Evolutionary conservation across 768 basidiomycete genomes (phyloP), one percentile per base, ranked within the genome.

Genomic region (Tulasnella sp.): DNA sequence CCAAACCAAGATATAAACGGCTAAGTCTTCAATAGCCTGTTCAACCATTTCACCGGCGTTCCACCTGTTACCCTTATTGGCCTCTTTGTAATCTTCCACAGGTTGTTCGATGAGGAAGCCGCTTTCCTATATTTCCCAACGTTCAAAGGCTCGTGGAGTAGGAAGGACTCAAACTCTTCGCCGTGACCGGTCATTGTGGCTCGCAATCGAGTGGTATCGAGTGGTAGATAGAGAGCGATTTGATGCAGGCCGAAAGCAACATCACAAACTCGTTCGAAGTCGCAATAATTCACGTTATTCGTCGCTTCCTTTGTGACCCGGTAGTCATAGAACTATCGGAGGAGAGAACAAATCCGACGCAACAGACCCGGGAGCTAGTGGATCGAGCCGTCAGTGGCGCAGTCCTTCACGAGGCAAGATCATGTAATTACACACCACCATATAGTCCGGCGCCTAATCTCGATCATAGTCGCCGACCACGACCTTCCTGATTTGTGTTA

Each of bases 141-240:
- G 58, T 70, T 68, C 22, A 69, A 52, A 1, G 67, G 65, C 44
- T 68, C 68, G 29, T 69, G 68, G 3, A 70, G 62, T 2, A 69
- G 34, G 45, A 68, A 66, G 15, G 50, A 41, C 38, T 69, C 68
- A 53, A 69, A 61, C 12, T 68, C 67, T 2, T 59, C 60, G 2
- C 62, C 67, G 8, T 57, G 60, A 12, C 34, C 44, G 3, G 44
- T 44, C 51, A 68, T 62, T 0, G 63, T 53, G 2, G 66, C 67
- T 46, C 65, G 64, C 3, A 70, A 63, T 0, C 68, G 62, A 1
- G 59, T 58, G 5, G 66, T 64, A 19, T 62, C 63, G 17, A 69
- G 60, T 49, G 68, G 69, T 4, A 70, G 57, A 31, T 53, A 64
- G 21, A 70, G 60, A 0, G 68, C 69, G 27, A 65, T 59, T 60